Base-by-base conservation (phyloP, 1,284 basidiomycete species). In the Ustilago trichophora region DNA sequence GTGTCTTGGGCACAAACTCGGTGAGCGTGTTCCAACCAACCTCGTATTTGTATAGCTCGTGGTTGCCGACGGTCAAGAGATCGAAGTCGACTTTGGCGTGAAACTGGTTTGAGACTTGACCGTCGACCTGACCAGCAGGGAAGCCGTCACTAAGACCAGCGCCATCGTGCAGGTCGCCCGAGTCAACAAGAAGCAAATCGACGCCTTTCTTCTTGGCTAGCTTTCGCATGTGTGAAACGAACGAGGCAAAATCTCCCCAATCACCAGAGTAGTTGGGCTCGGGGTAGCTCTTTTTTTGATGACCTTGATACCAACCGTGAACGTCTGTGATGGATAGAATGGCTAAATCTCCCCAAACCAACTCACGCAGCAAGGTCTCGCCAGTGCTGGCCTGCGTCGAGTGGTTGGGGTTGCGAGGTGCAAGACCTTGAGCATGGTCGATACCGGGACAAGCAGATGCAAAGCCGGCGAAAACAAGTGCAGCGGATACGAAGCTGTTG, bases 1-100 rank as follows among this genome's bases (percentile, higher is more conserved):
- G 19, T 21, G 59, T 44, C 44, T 43, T 22, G 3, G 90, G 90
- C 3, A 85, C 88, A 74, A 91, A 91, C 79, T 91, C 89, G 54
- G 86, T 84, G 82, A 90, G 88, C 86, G 91, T 89, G 81, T 92
- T 90, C 44, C 88, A 85, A 0, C 90, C 87, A 75, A 90, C 86
- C 2, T 84, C 85, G 78, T 92, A 92, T 56, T 87, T 85, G 82
- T 93, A 93, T 29, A 94, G 82, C 83, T 94, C 92, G 75, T 93
- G 92, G 77, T 94, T 94, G 76, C 92, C 92, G 52, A 93, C 91
- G 0, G 90, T 83, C 73, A 93, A 86, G 6, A 92, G 76, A 76
- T 95, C 93, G 75, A 91, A 94, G 0, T 89, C 87, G 18, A 94
- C 84, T 65, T 87, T 83, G 26, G 87, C 84, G 70, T 94, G 85